A percentile compares a stretch with the other conserved stretches of the same genome.
These are phyloP conservation scores for Herpetomonas samuelpessoai DNA, from an alignment of 208 protist genomes.

Conservation along the genomic window DNA sequence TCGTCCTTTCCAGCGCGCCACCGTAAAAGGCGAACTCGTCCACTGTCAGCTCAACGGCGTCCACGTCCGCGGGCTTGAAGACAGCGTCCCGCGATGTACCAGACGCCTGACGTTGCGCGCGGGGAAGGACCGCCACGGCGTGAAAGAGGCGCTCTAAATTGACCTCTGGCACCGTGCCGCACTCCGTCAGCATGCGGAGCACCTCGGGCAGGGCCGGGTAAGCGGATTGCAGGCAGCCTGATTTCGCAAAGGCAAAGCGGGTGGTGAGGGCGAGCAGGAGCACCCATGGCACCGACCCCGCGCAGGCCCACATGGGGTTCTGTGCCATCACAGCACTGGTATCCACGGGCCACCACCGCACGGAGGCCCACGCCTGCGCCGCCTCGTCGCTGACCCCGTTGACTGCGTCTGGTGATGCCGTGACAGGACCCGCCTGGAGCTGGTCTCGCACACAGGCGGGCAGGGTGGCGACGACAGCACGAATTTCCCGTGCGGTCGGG, in stretches of 20 bases:
- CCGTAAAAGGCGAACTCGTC: constrained; percentile 17
- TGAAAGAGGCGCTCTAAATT: constrained; percentile 53
- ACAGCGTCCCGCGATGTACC: not conserved
- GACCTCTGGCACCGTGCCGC: constrained; percentile 9
- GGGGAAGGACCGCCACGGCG: constrained; percentile 38
- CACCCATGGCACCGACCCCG: constrained; percentile 11
- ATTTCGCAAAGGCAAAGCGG: constrained; percentile 29
- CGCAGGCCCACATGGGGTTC: not conserved
- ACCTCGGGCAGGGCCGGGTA: constrained; percentile 40
- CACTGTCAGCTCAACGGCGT: not conserved
- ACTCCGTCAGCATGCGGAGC: constrained; percentile 18
- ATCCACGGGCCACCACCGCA: constrained; percentile 10
- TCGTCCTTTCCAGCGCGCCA: not conserved
- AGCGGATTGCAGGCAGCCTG: constrained; percentile 17
- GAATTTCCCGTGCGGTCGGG: constrained; percentile 46
- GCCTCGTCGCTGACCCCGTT: not conserved
- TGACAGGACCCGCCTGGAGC: not conserved
- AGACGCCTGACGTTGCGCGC: constrained; percentile 11
- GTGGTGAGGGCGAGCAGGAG: constrained; percentile 32
- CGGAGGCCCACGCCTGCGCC: constrained; percentile 17
- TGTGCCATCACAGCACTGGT: not conserved
- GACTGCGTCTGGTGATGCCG: not conserved
- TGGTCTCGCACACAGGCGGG: constrained; percentile 14
- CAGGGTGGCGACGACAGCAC: constrained; percentile 29
- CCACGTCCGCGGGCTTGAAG: not conserved